A percentile compares a stretch with the other conserved stretches of the same genome.
Conservation (phyloP, 2,329 filamentous ascomycete species). For the Diplodia mutila region DNA sequence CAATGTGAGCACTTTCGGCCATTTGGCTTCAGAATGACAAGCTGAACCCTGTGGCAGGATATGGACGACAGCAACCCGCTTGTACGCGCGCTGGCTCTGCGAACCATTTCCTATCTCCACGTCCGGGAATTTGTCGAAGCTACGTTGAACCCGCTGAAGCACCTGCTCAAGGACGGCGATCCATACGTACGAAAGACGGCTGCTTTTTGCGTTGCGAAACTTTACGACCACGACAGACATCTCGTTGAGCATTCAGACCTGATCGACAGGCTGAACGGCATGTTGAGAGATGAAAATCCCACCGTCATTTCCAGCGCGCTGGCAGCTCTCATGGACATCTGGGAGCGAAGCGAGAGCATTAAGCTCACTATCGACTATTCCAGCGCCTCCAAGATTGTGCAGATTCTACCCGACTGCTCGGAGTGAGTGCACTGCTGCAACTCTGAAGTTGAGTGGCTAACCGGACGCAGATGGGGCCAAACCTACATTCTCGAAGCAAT, state of each 20-base stretch:
- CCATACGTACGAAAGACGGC: conserved; percentile 98
- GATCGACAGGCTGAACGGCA: conserved; percentile 85
- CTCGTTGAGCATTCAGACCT: conserved; percentile 90
- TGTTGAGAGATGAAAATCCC: conserved; percentile 93
- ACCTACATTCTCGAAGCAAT: conserved; percentile 97
- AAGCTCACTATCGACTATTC: conserved; percentile 97
- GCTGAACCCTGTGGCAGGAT: conserved; percentile 61
- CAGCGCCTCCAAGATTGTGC: conserved; percentile 97
- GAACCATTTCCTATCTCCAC: conserved; percentile 97
- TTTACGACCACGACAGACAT: conserved; percentile 93
- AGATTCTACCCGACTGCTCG: conserved; percentile 93
- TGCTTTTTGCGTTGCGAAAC: conserved; percentile 92
- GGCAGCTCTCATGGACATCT: conserved; percentile 92
- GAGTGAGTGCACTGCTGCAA: conserved; percentile 66
- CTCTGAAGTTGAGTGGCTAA: conserved; percentile 30
- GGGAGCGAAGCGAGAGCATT: conserved; percentile 96
- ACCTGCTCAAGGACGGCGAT: conserved; percentile 80
- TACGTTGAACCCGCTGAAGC: conserved; percentile 81
- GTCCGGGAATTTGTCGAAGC: conserved; percentile 94
- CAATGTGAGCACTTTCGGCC: conserved; percentile 59
- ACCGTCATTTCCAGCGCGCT: conserved; percentile 95
- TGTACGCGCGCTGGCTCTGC: conserved; percentile 85
- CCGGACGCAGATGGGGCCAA: conserved; percentile 81
- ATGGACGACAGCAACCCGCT: conserved; percentile 93
- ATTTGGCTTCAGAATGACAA: neutral